These are phyloP conservation scores for Circinella minor DNA, from an alignment of 371 early-diverging fungal genomes.

Conservation along the genomic window DNA sequence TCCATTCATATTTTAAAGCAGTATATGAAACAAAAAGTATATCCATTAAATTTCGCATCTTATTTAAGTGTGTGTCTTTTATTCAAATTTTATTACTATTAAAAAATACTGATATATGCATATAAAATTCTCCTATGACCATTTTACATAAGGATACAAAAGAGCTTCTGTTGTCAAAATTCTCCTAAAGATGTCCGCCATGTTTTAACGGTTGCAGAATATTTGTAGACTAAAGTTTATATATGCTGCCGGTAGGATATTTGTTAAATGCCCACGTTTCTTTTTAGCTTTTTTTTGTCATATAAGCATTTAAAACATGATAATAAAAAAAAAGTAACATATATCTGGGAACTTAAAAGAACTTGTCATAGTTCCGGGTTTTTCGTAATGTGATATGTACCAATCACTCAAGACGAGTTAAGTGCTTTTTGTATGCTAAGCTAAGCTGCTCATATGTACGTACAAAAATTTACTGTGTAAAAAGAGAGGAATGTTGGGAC, in stretches of 20 bases:
- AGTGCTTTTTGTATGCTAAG: constrained; percentile 2
- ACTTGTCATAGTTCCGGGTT: neutral
- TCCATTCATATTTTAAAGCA: too few species aligned
- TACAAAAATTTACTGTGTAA: neutral
- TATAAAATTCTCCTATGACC: neutral
- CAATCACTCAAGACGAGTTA: neutral
- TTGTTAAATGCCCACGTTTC: too few species aligned
- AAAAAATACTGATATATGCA: neutral
- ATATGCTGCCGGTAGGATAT: too few species aligned
- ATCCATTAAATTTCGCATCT: too few species aligned
- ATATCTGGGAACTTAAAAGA: neutral
- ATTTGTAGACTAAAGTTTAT: too few species aligned
- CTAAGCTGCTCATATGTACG: neutral
- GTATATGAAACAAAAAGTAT: too few species aligned
- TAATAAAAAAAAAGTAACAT: neutral
- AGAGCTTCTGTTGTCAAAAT: neutral
- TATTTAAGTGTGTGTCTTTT: too few species aligned
- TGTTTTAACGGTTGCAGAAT: too few species aligned
- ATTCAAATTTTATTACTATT: too few species aligned
- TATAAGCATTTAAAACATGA: neutral
- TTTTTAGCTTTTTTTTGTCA: too few species aligned
- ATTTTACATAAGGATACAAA: neutral
- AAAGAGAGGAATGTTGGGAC: neutral
- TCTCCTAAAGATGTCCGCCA: neutral
- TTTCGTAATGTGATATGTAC: neutral